These are phyloP conservation scores for Debaryomyces prosopidis DNA, from an alignment of 805 yeast genomes.

Conservation along the genomic window DNA sequence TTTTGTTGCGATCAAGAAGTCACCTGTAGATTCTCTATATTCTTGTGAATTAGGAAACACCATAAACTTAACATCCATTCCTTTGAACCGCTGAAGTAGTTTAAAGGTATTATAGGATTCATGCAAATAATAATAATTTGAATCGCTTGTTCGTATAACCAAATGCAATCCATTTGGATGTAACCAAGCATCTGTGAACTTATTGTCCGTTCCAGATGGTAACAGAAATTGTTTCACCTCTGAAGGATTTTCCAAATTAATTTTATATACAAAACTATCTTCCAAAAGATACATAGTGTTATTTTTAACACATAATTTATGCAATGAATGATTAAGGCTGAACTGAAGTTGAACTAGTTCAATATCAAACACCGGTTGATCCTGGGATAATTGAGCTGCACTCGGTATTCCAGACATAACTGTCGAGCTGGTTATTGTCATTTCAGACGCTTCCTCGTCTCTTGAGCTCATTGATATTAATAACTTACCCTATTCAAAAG, in stretches of 20 bases:
- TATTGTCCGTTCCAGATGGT: constrained; percentile 15
- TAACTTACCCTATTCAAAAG: too few species aligned
- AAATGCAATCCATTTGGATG: constrained; percentile 39
- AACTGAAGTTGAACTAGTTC: constrained; percentile 44
- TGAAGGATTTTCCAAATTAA: constrained; percentile 38
- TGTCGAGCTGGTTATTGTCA: neutral
- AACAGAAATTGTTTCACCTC: constrained; percentile 24
- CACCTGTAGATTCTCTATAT: constrained; percentile 21
- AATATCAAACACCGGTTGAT: constrained; percentile 19
- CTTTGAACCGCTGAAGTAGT: constrained; percentile 31
- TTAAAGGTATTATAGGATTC: constrained; percentile 32
- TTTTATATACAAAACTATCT: constrained; percentile 21
- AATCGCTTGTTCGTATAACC: constrained; percentile 25
- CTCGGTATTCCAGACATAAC: neutral
- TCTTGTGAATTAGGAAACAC: constrained; percentile 18
- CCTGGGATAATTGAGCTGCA: neutral
- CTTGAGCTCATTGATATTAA: neutral
- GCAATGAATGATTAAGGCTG: constrained; percentile 25
- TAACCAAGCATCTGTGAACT: constrained; percentile 33
- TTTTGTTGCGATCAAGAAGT: constrained; percentile 28
- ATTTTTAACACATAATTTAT: constrained; percentile 27
- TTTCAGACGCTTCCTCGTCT: neutral
- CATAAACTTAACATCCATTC: constrained; percentile 23
- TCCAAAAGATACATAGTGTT: constrained; percentile 36
- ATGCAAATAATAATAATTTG: constrained; percentile 31